These are phyloP conservation scores for Jamesozyma hellenica DNA, from an alignment of 805 yeast genomes.

Conservation along the genomic window DNA sequence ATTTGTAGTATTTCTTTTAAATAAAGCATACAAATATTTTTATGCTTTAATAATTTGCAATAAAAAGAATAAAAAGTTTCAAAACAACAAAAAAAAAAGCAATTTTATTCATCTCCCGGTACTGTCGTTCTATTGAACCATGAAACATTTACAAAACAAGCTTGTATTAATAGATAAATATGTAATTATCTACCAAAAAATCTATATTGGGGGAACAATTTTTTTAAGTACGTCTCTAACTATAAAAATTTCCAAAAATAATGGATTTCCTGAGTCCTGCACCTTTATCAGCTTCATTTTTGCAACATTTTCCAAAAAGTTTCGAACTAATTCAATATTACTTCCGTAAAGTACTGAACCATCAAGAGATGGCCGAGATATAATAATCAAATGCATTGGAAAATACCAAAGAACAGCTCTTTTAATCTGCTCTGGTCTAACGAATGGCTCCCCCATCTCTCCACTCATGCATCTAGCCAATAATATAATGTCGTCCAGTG, in stretches of 20 bases:
- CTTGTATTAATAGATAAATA: too few relatives aligned
- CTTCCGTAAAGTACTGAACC: constrained; percentile 24
- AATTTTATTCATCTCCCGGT: too few relatives aligned
- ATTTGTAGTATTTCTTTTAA: too few relatives aligned
- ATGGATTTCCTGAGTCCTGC: constrained; percentile 15
- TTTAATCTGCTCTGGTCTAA: constrained; percentile 44
- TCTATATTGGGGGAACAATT: constrained; percentile 35
- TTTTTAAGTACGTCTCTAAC: constrained; percentile 42
- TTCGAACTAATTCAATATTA: constrained; percentile 19
- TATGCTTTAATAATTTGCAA: too few relatives aligned
- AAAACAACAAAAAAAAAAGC: too few relatives aligned
- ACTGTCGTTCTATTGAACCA: too few relatives aligned
- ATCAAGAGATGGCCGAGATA: constrained; percentile 28
- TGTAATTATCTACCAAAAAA: too few relatives aligned
- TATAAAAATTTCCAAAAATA: constrained; percentile 34
- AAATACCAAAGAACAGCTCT: constrained; percentile 38
- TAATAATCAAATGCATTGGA: constrained; percentile 46
- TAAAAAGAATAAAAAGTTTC: too few relatives aligned
- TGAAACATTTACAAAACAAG: too few relatives aligned
- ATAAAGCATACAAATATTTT: too few relatives aligned
- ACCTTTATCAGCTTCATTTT: constrained; percentile 12
- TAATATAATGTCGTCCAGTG: constrained; percentile 36
- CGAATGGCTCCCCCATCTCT: constrained; percentile 30
- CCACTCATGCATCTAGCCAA: constrained; percentile 35
- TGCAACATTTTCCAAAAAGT: constrained; percentile 15